Base-by-base conservation (phyloP, 352 stramenopile species). In the Phytophthora pini region DNA sequence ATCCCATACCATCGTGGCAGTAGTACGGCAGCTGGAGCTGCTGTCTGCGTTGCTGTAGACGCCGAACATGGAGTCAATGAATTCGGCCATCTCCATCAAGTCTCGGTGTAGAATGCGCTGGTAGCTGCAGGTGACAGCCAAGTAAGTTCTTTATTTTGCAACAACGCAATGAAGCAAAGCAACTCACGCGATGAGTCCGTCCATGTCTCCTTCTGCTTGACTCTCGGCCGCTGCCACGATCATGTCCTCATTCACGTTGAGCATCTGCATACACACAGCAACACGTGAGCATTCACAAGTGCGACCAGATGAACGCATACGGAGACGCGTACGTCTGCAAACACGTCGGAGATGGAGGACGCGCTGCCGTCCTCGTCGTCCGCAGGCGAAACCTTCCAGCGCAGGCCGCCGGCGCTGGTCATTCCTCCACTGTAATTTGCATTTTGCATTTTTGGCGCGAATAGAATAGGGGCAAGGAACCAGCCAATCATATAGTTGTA, bases 81-180 rank as follows among this genome's bases (percentile, higher is more conserved):
- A 94, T 48, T 87, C 76, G 27, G 85, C 81, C 85, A 94, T 94
- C 41, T 94, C 85, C 67, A 94, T 80, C 31, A 94, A 56, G 44
- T 92, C 84, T 26, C 78, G 79, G 48, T 94, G 85, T 43, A 94
- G 55, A 40, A 92, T 76, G 5, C 76, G 80, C 65, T 94, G 85
- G 56, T 92, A 91, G 2, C 81, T 92, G 26, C 39, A 41, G 41
- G 50, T 15, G 58, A 43, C 39, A 43, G 5, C 36, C 20, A 54
- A n/a, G 55, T 50, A 52, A 54, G 58, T 32, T 32, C 7, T 32
- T 4, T 36, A 4, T 8, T 31, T 20, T 20, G 17, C 17, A 20
- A 20, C 17, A 31, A 5, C 43, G n/a, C 7, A 31, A 27, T 22
- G 12, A 2, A 34, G 45, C 5, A 43, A 43, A 29, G 6, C 20